Evolutionary conservation across 441 rosid species (phyloP), one percentile per base, ranked within the genome.

Genomic region (Jatropha podagrica): DNA sequence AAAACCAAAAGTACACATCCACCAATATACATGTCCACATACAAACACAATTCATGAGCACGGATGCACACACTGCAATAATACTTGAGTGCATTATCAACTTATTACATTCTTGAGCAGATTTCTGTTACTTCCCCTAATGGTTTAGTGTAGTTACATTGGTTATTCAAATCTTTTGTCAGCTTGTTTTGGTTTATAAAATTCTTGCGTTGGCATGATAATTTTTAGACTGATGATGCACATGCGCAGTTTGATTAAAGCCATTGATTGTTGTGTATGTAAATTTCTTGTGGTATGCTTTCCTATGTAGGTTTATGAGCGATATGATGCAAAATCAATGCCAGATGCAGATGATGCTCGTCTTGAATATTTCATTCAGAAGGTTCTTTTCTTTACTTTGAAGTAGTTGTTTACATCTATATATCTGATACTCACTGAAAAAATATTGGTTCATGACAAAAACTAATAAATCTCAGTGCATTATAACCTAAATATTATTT

Each of bases 331-430:
- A 59, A 86, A 81, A 58, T 88, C 94, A 46, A 76, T 88, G 55
- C 80, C 68, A 69, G 85, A 87, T 65, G 94, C 68, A 10, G 93
- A 91, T 76, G 85, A 91, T 85, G 96, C 93, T 65, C 97, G 99
- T 76, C 86, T 88, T 79, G 98, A 92, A 67, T 87, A 92, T 80
- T 96, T 96, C 81, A 76, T 89, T 51, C 86, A 85, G 78, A 93
- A 92, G 95, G 99, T 96, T 42, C 3, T 67, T 81, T n/a, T 77
- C 72, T 44, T 77, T 14, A 55, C 38, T 59, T 12, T 3, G 20
- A 23, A n/a, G 41, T 44, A 23, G 11, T 59, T 9, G 51, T 46
- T 62, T 58, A 32, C 12, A 52, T 71, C 4, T 65, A 13, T 15
- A 1, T 4, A 14, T 52, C 26, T 15, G 4, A 52, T 17, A n/a